phyloP scores from a whole-genome alignment of 106 monocot genomes.

The Dendrobium nobile region DNA sequence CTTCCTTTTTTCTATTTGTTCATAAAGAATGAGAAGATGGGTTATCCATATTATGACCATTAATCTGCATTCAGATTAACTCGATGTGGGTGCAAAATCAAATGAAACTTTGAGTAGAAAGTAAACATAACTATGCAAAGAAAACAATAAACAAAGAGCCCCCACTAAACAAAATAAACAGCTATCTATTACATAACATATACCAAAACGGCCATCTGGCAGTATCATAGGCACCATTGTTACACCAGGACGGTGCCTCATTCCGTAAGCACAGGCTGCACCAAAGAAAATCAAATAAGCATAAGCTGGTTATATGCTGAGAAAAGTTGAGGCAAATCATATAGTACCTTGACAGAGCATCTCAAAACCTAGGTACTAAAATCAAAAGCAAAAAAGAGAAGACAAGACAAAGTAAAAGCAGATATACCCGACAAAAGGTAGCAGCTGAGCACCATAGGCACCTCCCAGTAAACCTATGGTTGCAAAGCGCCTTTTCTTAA shows the following conservation, averaged over 20 bases:
- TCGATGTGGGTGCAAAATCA: neutral
- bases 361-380: neutral
- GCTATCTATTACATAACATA: constrained; percentile 17
- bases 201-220: constrained; percentile 39
- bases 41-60: neutral
- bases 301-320: neutral
- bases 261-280: constrained; percentile 35
- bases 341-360: neutral
- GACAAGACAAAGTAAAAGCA: neutral
- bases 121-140: neutral
- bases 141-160: neutral
- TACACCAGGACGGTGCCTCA: constrained; percentile 24
- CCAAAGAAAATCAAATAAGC: neutral
- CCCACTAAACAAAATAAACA: neutral
- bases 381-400: neutral
- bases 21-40: neutral
- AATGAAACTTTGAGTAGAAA: neutral
- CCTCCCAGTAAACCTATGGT: constrained; percentile 43
- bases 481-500: constrained; percentile 48
- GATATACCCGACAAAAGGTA: constrained; percentile 42
- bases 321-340: neutral
- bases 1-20: neutral
- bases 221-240: constrained; percentile 44
- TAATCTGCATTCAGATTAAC: neutral
- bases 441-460: constrained; percentile 37